Percentiles rank a stretch among this genome's conserved stretches.
Evolutionary conservation across 1,284 basidiomycete genomes (phyloP).

Genomic region (Pisolithus thermaeus): DNA sequence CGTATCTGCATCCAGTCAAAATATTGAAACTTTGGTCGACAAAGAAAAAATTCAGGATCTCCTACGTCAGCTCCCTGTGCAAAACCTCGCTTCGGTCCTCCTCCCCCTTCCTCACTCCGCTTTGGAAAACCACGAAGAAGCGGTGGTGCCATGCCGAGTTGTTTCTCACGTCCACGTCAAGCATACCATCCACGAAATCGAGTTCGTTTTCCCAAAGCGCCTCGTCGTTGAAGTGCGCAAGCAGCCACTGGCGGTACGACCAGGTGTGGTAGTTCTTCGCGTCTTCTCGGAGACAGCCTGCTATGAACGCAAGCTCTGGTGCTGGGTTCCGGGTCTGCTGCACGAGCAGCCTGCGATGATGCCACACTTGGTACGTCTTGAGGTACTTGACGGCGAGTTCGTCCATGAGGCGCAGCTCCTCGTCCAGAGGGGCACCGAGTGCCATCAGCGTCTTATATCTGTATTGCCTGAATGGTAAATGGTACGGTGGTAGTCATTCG

Average conservation of each 20-base stretch:
- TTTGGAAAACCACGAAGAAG: constrained; percentile 85
- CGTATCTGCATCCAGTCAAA: constrained; percentile 35
- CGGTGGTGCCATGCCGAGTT: constrained; percentile 99
- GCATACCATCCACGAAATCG: constrained; percentile 70
- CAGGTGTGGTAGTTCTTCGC: constrained; percentile 96
- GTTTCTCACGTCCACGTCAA: constrained; percentile 81
- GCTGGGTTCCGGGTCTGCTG: constrained; percentile 47
- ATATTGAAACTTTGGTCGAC: constrained; percentile 5
- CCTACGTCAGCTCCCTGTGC: constrained; percentile 69
- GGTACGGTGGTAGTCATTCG: neutral
- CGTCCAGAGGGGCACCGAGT: constrained; percentile 58
- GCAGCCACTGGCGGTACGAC: constrained; percentile 90
- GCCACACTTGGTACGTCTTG: constrained; percentile 98
- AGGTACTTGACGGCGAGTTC: constrained; percentile 74
- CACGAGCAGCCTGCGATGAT: constrained; percentile 84
- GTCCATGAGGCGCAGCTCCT: constrained; percentile 80
- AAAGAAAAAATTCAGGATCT: constrained; percentile 8
- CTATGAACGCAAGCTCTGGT: constrained; percentile 77
- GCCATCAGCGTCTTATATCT: constrained; percentile 79
- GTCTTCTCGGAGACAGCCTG: constrained; percentile 64
- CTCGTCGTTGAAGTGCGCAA: constrained; percentile 73
- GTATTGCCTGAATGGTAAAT: constrained; percentile 68
- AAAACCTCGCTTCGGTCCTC: constrained; percentile 52
- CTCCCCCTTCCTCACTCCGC: constrained; percentile 54
- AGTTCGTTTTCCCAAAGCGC: constrained; percentile 76